phyloP scores from a whole-genome alignment of 371 early-diverging fungal genomes.

The Vairimorpha apis region DNA sequence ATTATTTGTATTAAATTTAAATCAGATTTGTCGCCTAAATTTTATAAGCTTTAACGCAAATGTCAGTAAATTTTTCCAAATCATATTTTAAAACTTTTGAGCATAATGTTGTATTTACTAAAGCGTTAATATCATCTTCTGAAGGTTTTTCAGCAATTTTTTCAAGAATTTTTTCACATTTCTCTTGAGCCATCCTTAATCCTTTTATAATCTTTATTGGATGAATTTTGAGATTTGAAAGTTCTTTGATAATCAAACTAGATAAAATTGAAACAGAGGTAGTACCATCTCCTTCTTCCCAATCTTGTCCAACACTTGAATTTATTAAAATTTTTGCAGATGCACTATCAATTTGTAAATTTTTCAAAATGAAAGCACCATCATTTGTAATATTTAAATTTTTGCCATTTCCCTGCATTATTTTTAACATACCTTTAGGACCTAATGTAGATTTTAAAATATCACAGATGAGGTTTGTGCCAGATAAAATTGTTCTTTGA shows the following conservation, averaged over 20 bases:
- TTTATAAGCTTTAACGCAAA: constrained; percentile 90
- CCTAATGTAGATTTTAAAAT: constrained; percentile 77
- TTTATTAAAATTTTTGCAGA: constrained; percentile 89
- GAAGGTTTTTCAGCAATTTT: constrained; percentile 72
- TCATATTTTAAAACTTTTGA: constrained; percentile 91
- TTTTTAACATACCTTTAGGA: constrained; percentile 77
- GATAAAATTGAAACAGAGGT: constrained; percentile 96
- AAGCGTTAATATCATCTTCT: constrained; percentile 53
- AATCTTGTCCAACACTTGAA: constrained; percentile 92
- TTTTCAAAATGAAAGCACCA: constrained; percentile 97
- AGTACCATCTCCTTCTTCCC: constrained; percentile 99
- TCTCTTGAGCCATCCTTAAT: constrained; percentile 78
- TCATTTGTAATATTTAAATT: constrained; percentile 94
- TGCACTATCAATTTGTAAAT: constrained; percentile 88
- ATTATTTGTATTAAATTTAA: constrained; percentile 96
- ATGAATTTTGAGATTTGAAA: constrained; percentile 86
- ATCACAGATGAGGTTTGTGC: constrained; percentile 89
- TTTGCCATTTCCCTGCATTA: constrained; percentile 72
- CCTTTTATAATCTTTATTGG: constrained; percentile 95
- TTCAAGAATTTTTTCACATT: constrained; percentile 77
- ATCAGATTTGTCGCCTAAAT: constrained; percentile 65
- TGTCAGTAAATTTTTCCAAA: constrained; percentile 84
- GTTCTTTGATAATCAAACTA: constrained; percentile 86
- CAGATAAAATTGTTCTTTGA: constrained; percentile 70
- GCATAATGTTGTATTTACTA: constrained; percentile 86